phyloP scores from a whole-genome alignment of 2,329 filamentous ascomycete species.

The Corinectria fuckeliana region DNA sequence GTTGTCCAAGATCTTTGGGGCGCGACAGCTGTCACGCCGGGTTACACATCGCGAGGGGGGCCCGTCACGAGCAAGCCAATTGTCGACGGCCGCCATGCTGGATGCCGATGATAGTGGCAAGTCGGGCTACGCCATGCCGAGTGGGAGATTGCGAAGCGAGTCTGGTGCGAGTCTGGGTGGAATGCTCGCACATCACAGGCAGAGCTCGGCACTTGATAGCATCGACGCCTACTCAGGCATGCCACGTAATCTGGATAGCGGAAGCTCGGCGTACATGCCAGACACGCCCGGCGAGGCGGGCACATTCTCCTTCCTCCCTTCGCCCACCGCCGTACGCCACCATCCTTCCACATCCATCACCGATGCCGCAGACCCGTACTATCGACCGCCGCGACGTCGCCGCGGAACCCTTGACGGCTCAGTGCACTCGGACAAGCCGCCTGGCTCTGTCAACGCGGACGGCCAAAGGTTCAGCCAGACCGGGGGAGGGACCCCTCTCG shows the following conservation, averaged over 20 bases:
- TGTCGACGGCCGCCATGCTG: slow-evolving; percentile 84
- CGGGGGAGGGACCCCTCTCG: slow-evolving; percentile 39
- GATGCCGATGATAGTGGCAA: slow-evolving; percentile 71
- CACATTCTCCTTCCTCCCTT: slow-evolving; percentile 73
- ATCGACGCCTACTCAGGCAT: slow-evolving; percentile 54
- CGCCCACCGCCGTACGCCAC: slow-evolving; percentile 58
- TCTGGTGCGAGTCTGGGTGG: slow-evolving; percentile 65
- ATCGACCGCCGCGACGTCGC: slow-evolving; percentile 79
- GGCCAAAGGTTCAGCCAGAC: slow-evolving; percentile 47
- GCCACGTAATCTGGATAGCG: slow-evolving; percentile 60
- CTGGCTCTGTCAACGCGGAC: slow-evolving; percentile 41
- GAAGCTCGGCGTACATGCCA: slow-evolving; percentile 71
- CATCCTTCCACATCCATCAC: slow-evolving; percentile 53
- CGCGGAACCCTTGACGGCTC: slow-evolving; percentile 63
- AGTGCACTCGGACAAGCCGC: slow-evolving; percentile 41
- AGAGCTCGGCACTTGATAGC: slow-evolving; percentile 61
- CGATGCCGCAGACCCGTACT: slow-evolving; percentile 78
- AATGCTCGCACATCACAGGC: slow-evolving; percentile 51
- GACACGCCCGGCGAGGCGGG: slow-evolving; percentile 76
- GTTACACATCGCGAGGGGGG: slow-evolving; percentile 68
- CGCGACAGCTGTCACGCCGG: slow-evolving; percentile 83
- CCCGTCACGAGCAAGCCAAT: slow-evolving; percentile 77
- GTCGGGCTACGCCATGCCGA: slow-evolving; percentile 60
- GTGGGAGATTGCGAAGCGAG: slow-evolving; percentile 64
- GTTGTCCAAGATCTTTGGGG: slow-evolving; percentile 87